Evolutionary conservation across 2,329 filamentous ascomycete genomes (phyloP).

Genomic region (Pestalotiopsis sp.): DNA sequence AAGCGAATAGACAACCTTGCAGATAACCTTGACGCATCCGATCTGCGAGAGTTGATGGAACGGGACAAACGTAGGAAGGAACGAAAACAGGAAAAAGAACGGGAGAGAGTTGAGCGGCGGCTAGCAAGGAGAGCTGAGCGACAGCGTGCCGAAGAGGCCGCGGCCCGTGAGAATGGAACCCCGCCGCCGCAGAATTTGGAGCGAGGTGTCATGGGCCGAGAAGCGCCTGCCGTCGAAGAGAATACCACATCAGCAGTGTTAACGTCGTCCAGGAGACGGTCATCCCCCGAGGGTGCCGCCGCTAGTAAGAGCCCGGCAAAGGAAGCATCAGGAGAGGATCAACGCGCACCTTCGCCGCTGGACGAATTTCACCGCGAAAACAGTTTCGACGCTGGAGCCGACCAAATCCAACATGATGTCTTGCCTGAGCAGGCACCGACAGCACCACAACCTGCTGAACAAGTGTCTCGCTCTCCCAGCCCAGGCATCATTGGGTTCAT

Average conservation of each 20-base stretch:
- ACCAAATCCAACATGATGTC: constrained; percentile 13
- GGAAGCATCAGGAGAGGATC: constrained; percentile 15
- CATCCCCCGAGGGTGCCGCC: constrained; percentile 36
- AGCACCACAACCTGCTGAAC: constrained; percentile 15
- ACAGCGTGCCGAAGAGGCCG: constrained; percentile 58
- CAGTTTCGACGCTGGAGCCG: constrained; percentile 40
- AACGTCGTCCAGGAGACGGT: constrained; percentile 56
- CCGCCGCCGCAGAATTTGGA: constrained; percentile 58
- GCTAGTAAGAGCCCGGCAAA: constrained; percentile 30
- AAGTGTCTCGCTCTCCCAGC: constrained; percentile 29
- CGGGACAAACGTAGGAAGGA: constrained; percentile 80
- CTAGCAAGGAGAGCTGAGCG: constrained; percentile 68
- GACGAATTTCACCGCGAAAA: constrained; percentile 51
- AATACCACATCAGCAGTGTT: constrained; percentile 55
- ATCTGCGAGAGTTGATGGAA: constrained; percentile 86
- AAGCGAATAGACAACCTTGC: constrained; percentile 72
- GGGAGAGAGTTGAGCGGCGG: constrained; percentile 64
- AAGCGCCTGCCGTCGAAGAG: constrained; percentile 55
- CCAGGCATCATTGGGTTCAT: constrained; percentile 38
- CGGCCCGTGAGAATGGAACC: constrained; percentile 50
- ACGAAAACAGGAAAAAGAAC: constrained; percentile 67
- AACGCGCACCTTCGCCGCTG: constrained; percentile 32
- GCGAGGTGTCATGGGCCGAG: constrained; percentile 60
- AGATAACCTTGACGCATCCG: constrained; percentile 81
- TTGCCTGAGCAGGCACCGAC: constrained; percentile 15